These are phyloP conservation scores for Kwoniella mangroviensis DNA, from an alignment of 768 basidiomycete genomes.

Conservation along the genomic window DNA sequence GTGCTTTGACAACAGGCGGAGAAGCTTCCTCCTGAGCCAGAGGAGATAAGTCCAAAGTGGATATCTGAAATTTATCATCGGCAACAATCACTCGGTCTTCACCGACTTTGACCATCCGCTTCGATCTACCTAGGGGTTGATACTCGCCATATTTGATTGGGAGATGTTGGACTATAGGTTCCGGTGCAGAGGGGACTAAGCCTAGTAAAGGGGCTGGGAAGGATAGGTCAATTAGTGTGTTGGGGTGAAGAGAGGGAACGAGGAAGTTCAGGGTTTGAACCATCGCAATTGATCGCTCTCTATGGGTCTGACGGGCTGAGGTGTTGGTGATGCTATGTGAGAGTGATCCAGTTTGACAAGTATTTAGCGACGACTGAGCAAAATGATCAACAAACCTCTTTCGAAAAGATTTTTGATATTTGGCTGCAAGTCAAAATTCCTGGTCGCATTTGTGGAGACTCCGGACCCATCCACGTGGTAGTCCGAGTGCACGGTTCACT, in stretches of 20 bases:
- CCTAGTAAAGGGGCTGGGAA: slow-evolving; percentile 32
- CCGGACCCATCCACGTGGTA: slow-evolving; percentile 6
- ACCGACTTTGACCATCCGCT: slow-evolving; percentile 31
- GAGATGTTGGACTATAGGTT: slow-evolving; percentile 50
- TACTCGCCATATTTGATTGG: slow-evolving; percentile 44
- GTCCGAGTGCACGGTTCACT: too few species aligned
- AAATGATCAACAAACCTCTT: background rate
- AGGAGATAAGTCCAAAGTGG: slow-evolving; percentile 27
- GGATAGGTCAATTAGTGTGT: slow-evolving; percentile 48
- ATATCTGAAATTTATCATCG: slow-evolving; percentile 42
- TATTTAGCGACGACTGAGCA: too few species aligned
- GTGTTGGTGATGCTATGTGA: too few species aligned
- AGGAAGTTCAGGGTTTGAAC: slow-evolving; percentile 42
- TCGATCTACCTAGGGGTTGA: slow-evolving; percentile 41
- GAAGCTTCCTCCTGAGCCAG: slow-evolving; percentile 27
- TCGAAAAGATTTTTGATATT: background rate
- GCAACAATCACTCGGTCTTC: slow-evolving; percentile 35
- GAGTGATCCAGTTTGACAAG: too few species aligned
- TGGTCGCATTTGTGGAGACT: slow-evolving; percentile 9
- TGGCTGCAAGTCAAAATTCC: background rate
- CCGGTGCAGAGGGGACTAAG: slow-evolving; percentile 23
- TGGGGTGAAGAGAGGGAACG: slow-evolving; percentile 52
- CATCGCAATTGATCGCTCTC: background rate
- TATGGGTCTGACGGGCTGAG: too few species aligned
- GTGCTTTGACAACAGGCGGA: slow-evolving; percentile 37